Percentiles rank a stretch among this genome's conserved stretches.
Evolutionary conservation across 179 eudicot species (phyloP).

Genomic region (Vitellaria paradoxa): DNA sequence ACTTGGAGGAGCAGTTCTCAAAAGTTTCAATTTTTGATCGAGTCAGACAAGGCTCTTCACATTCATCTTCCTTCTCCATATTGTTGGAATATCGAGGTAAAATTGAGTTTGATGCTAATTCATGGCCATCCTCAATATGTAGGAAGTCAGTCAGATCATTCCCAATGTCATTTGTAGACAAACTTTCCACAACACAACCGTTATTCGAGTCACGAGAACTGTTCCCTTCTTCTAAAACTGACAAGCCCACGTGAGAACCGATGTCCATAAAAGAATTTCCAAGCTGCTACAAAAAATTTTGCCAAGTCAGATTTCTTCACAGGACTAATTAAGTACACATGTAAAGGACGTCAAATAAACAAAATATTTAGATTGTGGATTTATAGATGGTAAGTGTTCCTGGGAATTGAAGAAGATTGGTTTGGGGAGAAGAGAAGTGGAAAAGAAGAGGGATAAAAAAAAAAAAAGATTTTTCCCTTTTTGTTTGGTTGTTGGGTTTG

Average conservation of each 20-base stretch:
- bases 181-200: constrained; percentile 11
- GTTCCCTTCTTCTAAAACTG: constrained; percentile 20
- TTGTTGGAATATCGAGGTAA: constrained; percentile 8
- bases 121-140: constrained; percentile 28
- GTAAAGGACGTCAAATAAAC: neutral
- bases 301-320: neutral
- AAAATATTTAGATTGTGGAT: neutral
- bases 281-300: constrained; percentile 12
- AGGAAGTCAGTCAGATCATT: constrained; percentile 29
- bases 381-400: neutral
- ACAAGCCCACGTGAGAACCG: constrained; percentile 14
- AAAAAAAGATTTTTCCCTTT: no score
- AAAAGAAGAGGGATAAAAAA: no score
- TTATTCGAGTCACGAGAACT: constrained; percentile 15
- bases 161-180: constrained; percentile 35
- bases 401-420: no score
- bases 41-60: constrained; percentile 15
- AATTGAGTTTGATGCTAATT: constrained; percentile 17
- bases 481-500: no score
- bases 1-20: constrained; percentile 34
- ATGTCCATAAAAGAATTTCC: constrained; percentile 23
- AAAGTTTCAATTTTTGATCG: constrained; percentile 16
- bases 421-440: no score
- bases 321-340: neutral
- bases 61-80: constrained; percentile 24